A percentile compares a stretch with the other conserved stretches of the same genome.
phyloP scores from a whole-genome alignment of 768 basidiomycete genomes.

The Naematelia aurantialba region DNA sequence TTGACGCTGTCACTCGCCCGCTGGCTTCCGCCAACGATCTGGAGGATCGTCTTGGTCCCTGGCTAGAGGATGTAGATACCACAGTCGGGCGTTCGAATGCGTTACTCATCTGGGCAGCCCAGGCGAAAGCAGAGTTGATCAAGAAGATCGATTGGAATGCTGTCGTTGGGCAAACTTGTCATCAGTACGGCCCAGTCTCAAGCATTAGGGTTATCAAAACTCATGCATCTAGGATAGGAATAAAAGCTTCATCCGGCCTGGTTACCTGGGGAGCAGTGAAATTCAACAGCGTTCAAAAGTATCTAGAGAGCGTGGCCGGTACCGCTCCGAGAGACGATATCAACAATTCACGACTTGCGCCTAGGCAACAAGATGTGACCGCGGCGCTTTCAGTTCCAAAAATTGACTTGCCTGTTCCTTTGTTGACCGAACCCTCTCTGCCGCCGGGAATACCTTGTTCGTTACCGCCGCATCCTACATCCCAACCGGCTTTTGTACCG shows the following conservation, averaged over 20 bases:
- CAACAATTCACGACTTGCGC: not conserved
- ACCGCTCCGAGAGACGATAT: not conserved
- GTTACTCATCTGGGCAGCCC: slow-evolving; percentile 19
- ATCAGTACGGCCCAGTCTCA: slow-evolving; percentile 15
- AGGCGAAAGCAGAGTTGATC: slow-evolving; percentile 16
- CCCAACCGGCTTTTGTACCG: slow-evolving; percentile 23
- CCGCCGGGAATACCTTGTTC: slow-evolving; percentile 4
- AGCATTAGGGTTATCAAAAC: not conserved
- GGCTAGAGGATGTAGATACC: slow-evolving; percentile 24
- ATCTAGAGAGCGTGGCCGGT: slow-evolving; percentile 14
- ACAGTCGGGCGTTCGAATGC: slow-evolving; percentile 13
- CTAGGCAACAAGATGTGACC: not conserved
- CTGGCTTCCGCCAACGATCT: slow-evolving; percentile 20
- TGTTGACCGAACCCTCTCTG: not conserved
- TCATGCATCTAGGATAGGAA: slow-evolving; percentile 16
- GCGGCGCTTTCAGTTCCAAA: not conserved
- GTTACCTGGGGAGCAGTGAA: slow-evolving; percentile 29
- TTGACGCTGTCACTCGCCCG: slow-evolving; percentile 24
- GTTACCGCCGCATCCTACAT: not conserved
- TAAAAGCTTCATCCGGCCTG: slow-evolving; percentile 18
- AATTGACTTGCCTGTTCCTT: not conserved
- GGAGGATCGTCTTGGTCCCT: slow-evolving; percentile 13
- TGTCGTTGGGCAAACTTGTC: slow-evolving; percentile 19
- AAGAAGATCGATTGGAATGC: slow-evolving; percentile 20
- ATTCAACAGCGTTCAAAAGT: slow-evolving; percentile 16